These are phyloP conservation scores for Neocatenulostroma microsporum DNA, from an alignment of 2,329 filamentous ascomycete species.

Conservation along the genomic window DNA sequence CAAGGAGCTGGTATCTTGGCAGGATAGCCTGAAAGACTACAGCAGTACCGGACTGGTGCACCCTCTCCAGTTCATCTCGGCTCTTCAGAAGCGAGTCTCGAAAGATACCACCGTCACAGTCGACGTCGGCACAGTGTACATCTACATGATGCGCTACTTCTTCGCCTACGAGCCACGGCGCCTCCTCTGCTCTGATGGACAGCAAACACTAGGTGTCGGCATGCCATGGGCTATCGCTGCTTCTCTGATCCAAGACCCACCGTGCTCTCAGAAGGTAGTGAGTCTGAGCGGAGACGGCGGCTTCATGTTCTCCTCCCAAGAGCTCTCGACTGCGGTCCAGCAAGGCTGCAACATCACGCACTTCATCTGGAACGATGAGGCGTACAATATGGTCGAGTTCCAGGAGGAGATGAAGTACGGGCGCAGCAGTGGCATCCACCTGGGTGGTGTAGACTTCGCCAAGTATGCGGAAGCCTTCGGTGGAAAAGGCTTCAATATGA, in stretches of 20 bases:
- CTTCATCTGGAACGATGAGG: conserved; percentile 45
- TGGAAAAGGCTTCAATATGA: conserved; percentile 39
- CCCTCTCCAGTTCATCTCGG: conserved; percentile 40
- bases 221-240: conserved; percentile 44
- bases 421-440: conserved; percentile 36
- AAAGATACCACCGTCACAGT: conserved; percentile 37
- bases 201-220: conserved; percentile 44
- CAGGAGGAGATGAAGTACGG: conserved; percentile 46
- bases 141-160: conserved; percentile 43
- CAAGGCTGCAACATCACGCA: conserved; percentile 45
- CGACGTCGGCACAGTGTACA: conserved; percentile 45
- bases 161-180: conserved; percentile 38
- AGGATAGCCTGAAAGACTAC: conserved; percentile 15
- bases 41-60: conserved; percentile 32
- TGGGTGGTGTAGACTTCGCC: conserved; percentile 44
- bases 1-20: conserved; percentile 33
- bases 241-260: conserved; percentile 36
- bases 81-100: conserved; percentile 36
- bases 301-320: conserved; percentile 44
- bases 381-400: conserved; percentile 47
- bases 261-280: conserved; percentile 39
- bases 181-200: conserved; percentile 42
- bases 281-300: conserved; percentile 42
- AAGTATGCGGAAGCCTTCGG: conserved; percentile 43
- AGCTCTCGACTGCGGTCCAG: conserved; percentile 40